These are phyloP conservation scores for Oryza meyeriana DNA, from an alignment of 176 grass and related monocot species.

Conservation along the genomic window DNA sequence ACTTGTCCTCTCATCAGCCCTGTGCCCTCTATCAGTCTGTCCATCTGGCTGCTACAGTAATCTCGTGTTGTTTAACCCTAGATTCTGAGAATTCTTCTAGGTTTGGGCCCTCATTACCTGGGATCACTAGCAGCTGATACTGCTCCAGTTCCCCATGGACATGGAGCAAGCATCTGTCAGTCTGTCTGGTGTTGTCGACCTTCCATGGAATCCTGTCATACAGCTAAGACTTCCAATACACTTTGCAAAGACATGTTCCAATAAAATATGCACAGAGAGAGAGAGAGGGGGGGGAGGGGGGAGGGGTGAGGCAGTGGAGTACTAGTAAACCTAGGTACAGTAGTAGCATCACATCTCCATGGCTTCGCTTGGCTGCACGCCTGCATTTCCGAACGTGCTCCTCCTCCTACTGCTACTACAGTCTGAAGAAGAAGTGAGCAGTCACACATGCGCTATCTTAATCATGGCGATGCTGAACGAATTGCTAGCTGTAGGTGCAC, in stretches of 20 bases:
- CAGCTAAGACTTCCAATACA: neutral
- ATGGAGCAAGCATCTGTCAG: neutral
- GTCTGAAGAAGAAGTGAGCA: neutral
- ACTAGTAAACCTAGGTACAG: neutral
- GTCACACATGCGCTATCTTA: neutral
- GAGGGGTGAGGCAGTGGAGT: neutral
- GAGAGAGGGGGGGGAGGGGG: neutral
- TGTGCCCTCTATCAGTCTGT: neutral
- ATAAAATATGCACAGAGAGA: neutral
- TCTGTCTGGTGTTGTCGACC: neutral
- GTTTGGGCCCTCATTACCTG: neutral
- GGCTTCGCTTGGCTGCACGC: neutral
- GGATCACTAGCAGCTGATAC: neutral
- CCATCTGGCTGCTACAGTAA: neutral
- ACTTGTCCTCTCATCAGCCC: neutral
- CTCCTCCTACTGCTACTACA: neutral
- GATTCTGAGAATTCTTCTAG: neutral
- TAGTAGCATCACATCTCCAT: neutral
- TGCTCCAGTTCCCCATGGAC: neutral
- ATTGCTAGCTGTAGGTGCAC: neutral
- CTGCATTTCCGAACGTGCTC: constrained; percentile 7
- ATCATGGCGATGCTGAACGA: constrained; percentile 25
- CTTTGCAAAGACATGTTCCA: neutral
- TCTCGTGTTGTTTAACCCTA: neutral
- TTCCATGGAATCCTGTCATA: neutral